Evolutionary conservation across 176 grass and related monocot species (phyloP), one percentile per base, ranked within the genome.

Genomic region (Triticum monococcum): DNA sequence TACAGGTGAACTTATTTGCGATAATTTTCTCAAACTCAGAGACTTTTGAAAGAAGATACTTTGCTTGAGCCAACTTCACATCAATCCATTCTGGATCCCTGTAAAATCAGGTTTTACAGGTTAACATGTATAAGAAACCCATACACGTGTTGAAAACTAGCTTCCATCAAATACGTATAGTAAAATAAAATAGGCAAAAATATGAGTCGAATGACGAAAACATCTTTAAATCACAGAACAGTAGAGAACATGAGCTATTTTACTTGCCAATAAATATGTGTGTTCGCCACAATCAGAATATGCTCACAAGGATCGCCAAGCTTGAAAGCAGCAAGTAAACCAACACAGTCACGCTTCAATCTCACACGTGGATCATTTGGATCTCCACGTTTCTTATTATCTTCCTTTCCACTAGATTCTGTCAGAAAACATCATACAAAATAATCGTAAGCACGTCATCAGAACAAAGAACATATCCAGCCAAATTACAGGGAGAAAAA

Each of bases 241-340:
- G 4, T 71, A 61, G 36, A 79, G 20, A 57, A 37, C 24, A 64
- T 48, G 70, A 14, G 24, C 9, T 37, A 91, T 70, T 71, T 72
- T 59, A 80, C 87, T 84, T 94, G 91, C 93, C 96, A 98, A 61
- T 94, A 98, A 85, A 98, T 98, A 81, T 98, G 96, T 60, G 96
- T 92, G 74, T 98, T 96, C 12, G 92, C 93, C 68, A 96, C 85
- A 81, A 96, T 86, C 85, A 98, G 67, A 48, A 94, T 84, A 66
- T 91, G 91, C 79, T 87, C 87, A 78, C 80, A 91, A 81, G 93
- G 88, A 85, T 98, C 88, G 41, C 48, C 96, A 86, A 96, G 96
- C 78, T 94, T 95, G 88, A 96, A 98, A 79, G 93, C 93, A 25
- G 93, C 76, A 1, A 98, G 71, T 77, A 98, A 89, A 72, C 93